These are phyloP conservation scores for Diaporthe amygdali DNA, from an alignment of 2,329 filamentous ascomycete species.

Conservation along the genomic window DNA sequence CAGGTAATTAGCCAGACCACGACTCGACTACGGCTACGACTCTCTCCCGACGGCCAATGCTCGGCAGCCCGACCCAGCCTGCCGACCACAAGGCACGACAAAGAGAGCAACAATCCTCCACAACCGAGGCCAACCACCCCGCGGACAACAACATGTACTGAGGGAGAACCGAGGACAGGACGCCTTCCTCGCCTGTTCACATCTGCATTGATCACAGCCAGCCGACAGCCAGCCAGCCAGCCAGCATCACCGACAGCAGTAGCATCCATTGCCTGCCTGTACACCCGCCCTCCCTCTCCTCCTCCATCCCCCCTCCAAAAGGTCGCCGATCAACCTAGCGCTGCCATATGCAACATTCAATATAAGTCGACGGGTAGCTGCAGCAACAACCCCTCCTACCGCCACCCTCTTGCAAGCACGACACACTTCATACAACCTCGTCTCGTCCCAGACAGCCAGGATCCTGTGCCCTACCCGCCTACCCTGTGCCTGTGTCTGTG, in stretches of 20 bases:
- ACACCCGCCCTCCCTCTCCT: constrained; percentile 8
- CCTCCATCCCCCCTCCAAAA: not conserved
- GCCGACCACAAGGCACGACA: not conserved
- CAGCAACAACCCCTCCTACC: constrained; percentile 34
- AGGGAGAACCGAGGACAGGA: not conserved
- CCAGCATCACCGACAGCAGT: not conserved
- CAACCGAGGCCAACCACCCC: not conserved
- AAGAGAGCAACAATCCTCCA: not conserved
- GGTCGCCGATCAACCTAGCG: constrained; percentile 22
- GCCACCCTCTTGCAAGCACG: constrained; percentile 26
- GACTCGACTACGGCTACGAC: not conserved
- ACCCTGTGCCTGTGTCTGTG: constrained; percentile 18
- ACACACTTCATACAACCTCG: constrained; percentile 19
- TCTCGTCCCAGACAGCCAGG: constrained; percentile 21
- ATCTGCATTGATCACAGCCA: not conserved
- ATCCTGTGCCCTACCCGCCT: constrained; percentile 23
- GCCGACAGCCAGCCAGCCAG: not conserved
- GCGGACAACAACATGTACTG: not conserved
- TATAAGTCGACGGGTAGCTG: constrained; percentile 35
- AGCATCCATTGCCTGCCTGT: not conserved
- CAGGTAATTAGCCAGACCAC: not conserved
- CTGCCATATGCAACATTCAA: constrained; percentile 31
- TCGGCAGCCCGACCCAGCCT: constrained; percentile 4
- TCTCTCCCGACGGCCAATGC: not conserved
- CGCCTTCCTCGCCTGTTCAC: not conserved